Base-by-base conservation (phyloP, 192 early-diverging fungal genomes). In the Backusella mclennaniae region DNA sequence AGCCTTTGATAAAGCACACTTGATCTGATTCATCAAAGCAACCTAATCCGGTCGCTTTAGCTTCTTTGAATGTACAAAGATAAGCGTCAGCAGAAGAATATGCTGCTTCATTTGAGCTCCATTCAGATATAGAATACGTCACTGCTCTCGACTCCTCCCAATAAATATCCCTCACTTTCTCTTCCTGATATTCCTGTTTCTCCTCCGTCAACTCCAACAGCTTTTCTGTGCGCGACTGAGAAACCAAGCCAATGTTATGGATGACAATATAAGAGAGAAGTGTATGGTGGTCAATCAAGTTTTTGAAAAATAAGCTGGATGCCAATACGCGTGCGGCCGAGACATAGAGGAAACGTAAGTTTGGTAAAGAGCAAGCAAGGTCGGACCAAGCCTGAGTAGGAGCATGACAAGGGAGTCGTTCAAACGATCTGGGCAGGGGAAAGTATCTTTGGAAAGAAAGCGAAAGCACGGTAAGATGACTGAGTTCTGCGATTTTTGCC, bases 1-100 rank as follows among this genome's bases (percentile, higher is more conserved):
- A 82, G 6, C 80, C 80, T n/a, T 78, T 78, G 1, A 82, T 77
- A 44, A 82, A 77, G 31, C 80, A 82, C 23, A 82, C 70, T 73
- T 74, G 73, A 78, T 82, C 77, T 9, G 74, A 59, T 35, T 66
- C 38, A 74, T 75, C 74, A 46, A 82, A 82, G 68, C 76, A 77
- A 0, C 59, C 35, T 17, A 78, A 76, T 42, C 80, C 80, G 33
- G 41, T 56, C 23, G 33, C 31, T 68, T 75, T 52, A 14, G 74
- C 73, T n/a, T 77, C 36, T 6, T 75, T 69, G 14, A 56, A 78
- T 26, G 76, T 74, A 35, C 71, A 66, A 41, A 82, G 71, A 70
- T 56, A 67, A 8, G 56, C 8, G 12, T 63, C 56, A 26, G 56
- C 56, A 26, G 12, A 8, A 63, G 56, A 29, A 23, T 2, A 63